phyloP scores from a whole-genome alignment of 768 basidiomycete genomes.

The Artomyces pyxidatus region DNA sequence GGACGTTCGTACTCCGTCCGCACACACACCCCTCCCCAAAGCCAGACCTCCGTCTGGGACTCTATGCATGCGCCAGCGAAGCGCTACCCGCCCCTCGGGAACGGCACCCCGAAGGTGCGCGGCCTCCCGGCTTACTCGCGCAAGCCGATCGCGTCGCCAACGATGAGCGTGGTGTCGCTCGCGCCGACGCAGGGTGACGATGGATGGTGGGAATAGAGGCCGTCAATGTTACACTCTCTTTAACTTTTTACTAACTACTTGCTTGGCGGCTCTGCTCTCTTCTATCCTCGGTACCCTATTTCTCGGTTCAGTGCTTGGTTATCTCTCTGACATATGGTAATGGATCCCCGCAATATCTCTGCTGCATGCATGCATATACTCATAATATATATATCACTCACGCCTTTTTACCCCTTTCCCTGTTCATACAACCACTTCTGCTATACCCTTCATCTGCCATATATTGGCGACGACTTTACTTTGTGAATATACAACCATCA shows the following conservation, averaged over 20 bases:
- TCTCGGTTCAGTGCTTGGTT: too few relatives aligned
- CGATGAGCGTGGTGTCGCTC: constrained; percentile 67
- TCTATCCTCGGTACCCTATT: too few relatives aligned
- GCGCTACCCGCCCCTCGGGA: background rate
- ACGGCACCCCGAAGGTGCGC: constrained; percentile 22
- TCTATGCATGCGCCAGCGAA: constrained; percentile 53
- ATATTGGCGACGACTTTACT: too few relatives aligned
- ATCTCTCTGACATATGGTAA: too few relatives aligned
- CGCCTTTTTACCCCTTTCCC: too few relatives aligned
- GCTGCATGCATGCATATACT: too few relatives aligned
- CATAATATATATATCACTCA: too few relatives aligned
- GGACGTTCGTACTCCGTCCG: constrained; percentile 30
- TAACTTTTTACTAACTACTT: background rate
- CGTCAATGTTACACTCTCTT: background rate
- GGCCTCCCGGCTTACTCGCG: constrained; percentile 25
- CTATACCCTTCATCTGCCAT: too few relatives aligned
- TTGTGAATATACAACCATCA: too few relatives aligned
- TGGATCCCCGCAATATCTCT: too few relatives aligned
- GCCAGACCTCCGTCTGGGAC: constrained; percentile 59
- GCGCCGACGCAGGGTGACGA: constrained; percentile 64
- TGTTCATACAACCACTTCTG: too few relatives aligned
- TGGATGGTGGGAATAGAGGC: constrained; percentile 67
- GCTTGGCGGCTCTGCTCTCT: too few relatives aligned
- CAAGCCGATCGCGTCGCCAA: constrained; percentile 52
- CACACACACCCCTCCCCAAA: constrained; percentile 43